Evolutionary conservation across 805 yeast genomes (phyloP), one percentile per base, ranked within the genome.

Genomic region (Jamesozyma lodderae): DNA sequence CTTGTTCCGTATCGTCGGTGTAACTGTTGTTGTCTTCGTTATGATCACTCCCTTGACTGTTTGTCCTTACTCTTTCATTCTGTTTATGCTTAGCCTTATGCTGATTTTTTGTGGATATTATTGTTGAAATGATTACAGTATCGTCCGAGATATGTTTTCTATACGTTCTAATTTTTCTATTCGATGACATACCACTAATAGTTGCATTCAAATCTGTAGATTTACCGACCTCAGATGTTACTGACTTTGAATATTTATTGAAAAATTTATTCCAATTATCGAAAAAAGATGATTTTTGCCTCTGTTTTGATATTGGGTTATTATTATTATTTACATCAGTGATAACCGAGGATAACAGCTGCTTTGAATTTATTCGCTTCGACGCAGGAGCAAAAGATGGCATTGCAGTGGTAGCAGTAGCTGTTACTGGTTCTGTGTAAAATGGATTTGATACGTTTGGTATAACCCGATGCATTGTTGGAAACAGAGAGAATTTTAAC

Each of bases 231-330:
- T 35, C 42, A 13, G 43, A 37, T n/a, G 36, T 33, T 13, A 38
- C 16, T 10, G 40, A 7, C n/a, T 25, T 30, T 17, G 43, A n/a
- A n/a, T 37, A 33, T 19, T 33, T 35, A 19, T 40, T 34, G 24
- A 52, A 48, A 5, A 44, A 26, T 17, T 38, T 40, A 19, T 41
- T 41, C 56, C 54, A 46, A n/a, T 31, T 36, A n/a, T 38, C 40
- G 35, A 49, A 51, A 13, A 46, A 38, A 15, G 47, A 46, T n/a
- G 36, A 27, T 22, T 38, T 22, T 14, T n/a, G 21, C 3, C 33
- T 36, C 28, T 26, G 15, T 15, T 25, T 14, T 34, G 29, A 6
- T 32, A 4, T 6, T 15, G 13, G 4, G 17, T 35, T 16, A 2
- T 29, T 21, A 13, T 16, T 8, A 15, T 14, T 7, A 4, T 18